Evolutionary conservation across 192 early-diverging fungal species (phyloP).

Genomic region (Martensiomyces pterosporus): DNA sequence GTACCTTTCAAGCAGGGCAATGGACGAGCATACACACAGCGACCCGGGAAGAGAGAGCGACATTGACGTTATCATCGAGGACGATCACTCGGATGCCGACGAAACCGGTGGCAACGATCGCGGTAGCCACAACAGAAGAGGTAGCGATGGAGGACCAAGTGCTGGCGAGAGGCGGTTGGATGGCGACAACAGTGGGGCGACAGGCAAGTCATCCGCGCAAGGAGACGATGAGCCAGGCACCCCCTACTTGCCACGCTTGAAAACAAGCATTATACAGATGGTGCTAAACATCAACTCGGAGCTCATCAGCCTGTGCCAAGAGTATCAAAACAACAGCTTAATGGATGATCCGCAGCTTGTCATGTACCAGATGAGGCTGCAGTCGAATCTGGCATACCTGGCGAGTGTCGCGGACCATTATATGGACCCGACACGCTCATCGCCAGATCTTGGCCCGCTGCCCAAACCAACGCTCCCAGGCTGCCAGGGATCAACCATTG

Average conservation of each 20-base stretch:
- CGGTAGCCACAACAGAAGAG: not conserved
- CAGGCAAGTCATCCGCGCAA: not conserved
- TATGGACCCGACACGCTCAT: constrained; percentile 35
- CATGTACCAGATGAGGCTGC: constrained; percentile 61
- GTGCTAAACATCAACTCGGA: constrained; percentile 62
- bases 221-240: constrained; percentile 29
- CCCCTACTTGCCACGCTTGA: constrained; percentile 44
- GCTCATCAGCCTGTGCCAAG: constrained; percentile 54
- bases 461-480: constrained; percentile 25
- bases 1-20: too few species aligned
- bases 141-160: constrained; percentile 2
- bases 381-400: constrained; percentile 60
- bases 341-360: constrained; percentile 54
- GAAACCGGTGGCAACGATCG: constrained; percentile 5
- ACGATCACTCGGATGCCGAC: constrained; percentile 31
- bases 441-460: constrained; percentile 37
- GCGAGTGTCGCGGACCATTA: constrained; percentile 60
- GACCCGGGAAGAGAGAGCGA: constrained; percentile 36
- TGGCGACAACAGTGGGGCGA: too few species aligned
- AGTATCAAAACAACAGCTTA: constrained; percentile 62
- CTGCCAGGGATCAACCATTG: constrained; percentile 30
- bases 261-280: constrained; percentile 51
- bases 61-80: constrained; percentile 41
- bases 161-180: not conserved
- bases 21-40: constrained; percentile 12